These are phyloP conservation scores for Akanthomyces muscarius DNA, from an alignment of 2,329 filamentous ascomycete species.

Conservation along the genomic window DNA sequence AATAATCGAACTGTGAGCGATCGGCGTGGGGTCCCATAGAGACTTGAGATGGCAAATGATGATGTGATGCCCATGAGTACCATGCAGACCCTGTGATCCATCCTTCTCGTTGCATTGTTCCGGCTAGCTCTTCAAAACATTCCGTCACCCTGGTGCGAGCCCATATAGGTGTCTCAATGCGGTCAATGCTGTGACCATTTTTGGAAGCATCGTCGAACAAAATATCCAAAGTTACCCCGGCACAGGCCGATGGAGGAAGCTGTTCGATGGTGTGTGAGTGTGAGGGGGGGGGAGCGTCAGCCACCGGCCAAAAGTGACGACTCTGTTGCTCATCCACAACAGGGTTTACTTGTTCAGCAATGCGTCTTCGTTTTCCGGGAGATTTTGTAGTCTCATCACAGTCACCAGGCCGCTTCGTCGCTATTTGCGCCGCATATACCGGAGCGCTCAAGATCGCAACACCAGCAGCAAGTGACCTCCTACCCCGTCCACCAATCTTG, in stretches of 20 bases:
- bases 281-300: neutral
- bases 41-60: neutral
- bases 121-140: neutral
- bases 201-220: neutral
- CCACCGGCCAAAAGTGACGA: neutral
- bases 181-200: neutral
- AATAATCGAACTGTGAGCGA: neutral
- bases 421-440: conserved; percentile 42
- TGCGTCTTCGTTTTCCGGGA: conserved; percentile 23
- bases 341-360: neutral
- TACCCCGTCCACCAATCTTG: conserved; percentile 21
- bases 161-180: neutral
- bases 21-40: neutral
- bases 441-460: conserved; percentile 49
- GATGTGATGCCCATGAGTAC: conserved; percentile 12
- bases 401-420: conserved; percentile 30
- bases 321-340: neutral
- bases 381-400: conserved; percentile 20
- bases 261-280: neutral
- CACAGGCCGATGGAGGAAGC: neutral
- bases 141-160: neutral
- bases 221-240: conserved; percentile 6
- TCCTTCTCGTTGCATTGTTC: neutral
- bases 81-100: conserved; percentile 9
- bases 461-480: conserved; percentile 38